Conservation (phyloP, 1,284 basidiomycete species). For the Puccinia triticina region DNA sequence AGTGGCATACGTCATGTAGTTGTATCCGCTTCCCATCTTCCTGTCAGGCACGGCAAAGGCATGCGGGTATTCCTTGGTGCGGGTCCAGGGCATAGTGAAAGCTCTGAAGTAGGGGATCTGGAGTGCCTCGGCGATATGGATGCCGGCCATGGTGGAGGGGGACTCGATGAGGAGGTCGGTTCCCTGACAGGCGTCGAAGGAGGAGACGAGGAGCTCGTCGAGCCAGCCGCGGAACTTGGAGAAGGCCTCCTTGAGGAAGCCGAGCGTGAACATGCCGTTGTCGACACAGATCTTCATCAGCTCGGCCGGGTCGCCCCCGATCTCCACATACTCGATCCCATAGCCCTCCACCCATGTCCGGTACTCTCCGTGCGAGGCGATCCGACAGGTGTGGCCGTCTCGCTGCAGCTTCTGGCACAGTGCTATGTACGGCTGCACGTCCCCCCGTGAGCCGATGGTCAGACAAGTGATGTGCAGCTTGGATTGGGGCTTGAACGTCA, state of each 20-base stretch:
- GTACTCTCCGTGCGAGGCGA: constrained; percentile 93
- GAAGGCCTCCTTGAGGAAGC: constrained; percentile 86
- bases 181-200: constrained; percentile 92
- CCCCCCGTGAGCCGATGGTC: constrained; percentile 90
- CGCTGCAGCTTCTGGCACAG: constrained; percentile 86
- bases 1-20: constrained; percentile 79
- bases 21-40: constrained; percentile 94
- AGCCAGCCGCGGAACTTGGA: constrained; percentile 96
- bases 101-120: constrained; percentile 89
- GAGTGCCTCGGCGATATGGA: constrained; percentile 92
- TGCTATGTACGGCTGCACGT: constrained; percentile 85
- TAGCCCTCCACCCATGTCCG: constrained; percentile 86
- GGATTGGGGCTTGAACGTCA: constrained; percentile 87
- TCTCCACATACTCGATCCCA: constrained; percentile 87
- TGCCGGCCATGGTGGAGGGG: constrained; percentile 97
- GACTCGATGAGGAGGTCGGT: constrained; percentile 92
- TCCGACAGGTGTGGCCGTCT: constrained; percentile 81
- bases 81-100: constrained; percentile 77
- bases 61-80: constrained; percentile 88
- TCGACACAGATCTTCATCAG: constrained; percentile 64
- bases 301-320: constrained; percentile 96
- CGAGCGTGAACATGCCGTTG: constrained; percentile 81
- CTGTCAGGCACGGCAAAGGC: constrained; percentile 94
- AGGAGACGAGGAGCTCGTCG: constrained; percentile 87
- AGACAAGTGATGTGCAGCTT: constrained; percentile 84